Evolutionary conservation across 1,284 basidiomycete genomes (phyloP).

Genomic region (Termitomyces sp.): DNA sequence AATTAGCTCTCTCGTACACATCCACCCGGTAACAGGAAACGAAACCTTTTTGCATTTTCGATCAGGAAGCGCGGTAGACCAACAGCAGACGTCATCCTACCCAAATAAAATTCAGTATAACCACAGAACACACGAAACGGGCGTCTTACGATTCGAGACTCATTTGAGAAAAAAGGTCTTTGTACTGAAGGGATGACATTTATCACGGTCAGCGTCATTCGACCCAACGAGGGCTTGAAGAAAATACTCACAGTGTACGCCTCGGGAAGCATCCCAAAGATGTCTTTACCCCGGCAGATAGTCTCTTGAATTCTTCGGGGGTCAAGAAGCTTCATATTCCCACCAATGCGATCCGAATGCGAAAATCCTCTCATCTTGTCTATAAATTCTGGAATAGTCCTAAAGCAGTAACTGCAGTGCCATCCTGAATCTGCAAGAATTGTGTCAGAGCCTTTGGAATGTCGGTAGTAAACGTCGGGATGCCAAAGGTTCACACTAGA

Average conservation of each 20-base stretch:
- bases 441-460: slow-evolving; percentile 48
- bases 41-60: slow-evolving; percentile 44
- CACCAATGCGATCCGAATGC: slow-evolving; percentile 61
- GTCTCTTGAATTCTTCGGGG: slow-evolving; percentile 51
- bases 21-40: slow-evolving; percentile 56
- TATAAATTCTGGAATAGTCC: slow-evolving; percentile 51
- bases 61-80: slow-evolving; percentile 49
- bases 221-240: slow-evolving; percentile 9
- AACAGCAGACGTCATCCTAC: slow-evolving; percentile 40
- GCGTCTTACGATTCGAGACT: slow-evolving; percentile 43
- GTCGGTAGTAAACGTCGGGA: slow-evolving; percentile 40
- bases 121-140: background rate
- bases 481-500: slow-evolving; percentile 49
- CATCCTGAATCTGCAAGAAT: slow-evolving; percentile 60
- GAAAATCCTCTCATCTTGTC: slow-evolving; percentile 65
- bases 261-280: slow-evolving; percentile 66
- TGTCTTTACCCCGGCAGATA: slow-evolving; percentile 58
- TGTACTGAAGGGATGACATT: slow-evolving; percentile 31
- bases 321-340: slow-evolving; percentile 45
- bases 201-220: slow-evolving; percentile 1
- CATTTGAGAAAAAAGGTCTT: slow-evolving; percentile 47
- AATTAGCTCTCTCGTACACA: slow-evolving; percentile 32
- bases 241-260: slow-evolving; percentile 42
- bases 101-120: background rate
- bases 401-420: slow-evolving; percentile 65